These are phyloP conservation scores for Penicillium decumbens DNA, from an alignment of 2,329 filamentous ascomycete species.

Conservation along the genomic window DNA sequence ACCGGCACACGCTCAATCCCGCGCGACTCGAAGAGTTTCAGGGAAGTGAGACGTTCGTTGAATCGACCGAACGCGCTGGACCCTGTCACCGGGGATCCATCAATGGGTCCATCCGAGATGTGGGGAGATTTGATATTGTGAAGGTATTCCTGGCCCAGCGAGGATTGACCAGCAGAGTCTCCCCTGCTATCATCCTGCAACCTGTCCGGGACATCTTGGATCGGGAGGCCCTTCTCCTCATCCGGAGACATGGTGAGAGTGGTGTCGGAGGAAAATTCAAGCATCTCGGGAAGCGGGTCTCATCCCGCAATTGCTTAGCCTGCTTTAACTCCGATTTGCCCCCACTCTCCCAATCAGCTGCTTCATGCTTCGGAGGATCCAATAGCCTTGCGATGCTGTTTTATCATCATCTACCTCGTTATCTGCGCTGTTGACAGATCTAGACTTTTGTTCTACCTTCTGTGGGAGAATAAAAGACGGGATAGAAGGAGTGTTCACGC, in stretches of 20 bases:
- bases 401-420: too few relatives aligned
- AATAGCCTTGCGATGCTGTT: neutral
- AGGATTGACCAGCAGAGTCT: neutral
- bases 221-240: neutral
- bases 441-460: too few relatives aligned
- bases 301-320: neutral
- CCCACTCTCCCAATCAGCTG: neutral
- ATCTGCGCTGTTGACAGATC: too few relatives aligned
- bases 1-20: conserved; percentile 53
- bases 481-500: too few relatives aligned
- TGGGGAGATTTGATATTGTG: neutral
- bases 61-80: neutral
- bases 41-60: neutral
- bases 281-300: neutral
- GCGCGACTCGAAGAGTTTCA: conserved; percentile 42
- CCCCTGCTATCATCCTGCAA: neutral
- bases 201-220: neutral
- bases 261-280: neutral
- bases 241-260: neutral
- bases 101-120: neutral
- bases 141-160: too few relatives aligned
- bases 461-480: too few relatives aligned
- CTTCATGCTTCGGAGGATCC: neutral
- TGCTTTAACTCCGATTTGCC: neutral
- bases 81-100: neutral